Evolutionary conservation across 1,284 basidiomycete genomes (phyloP).

Genomic region (Tilletiaria anomala): DNA sequence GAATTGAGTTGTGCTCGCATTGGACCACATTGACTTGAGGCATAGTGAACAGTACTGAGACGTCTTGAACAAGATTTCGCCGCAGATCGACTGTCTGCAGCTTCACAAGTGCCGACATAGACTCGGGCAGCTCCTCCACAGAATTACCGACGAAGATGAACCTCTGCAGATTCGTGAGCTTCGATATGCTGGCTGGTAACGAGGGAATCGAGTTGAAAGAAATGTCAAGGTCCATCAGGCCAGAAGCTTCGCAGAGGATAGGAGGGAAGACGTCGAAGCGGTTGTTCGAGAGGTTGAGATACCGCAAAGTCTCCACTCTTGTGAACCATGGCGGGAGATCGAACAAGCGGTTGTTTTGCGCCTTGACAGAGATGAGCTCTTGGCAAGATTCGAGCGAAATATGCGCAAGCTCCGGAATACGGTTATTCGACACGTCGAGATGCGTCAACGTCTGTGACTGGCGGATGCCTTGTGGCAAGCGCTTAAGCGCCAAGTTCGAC

Average conservation of each 20-base stretch:
- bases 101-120: constrained; percentile 17
- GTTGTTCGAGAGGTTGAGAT: constrained; percentile 93
- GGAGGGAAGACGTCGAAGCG: constrained; percentile 69
- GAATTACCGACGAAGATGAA: constrained; percentile 31
- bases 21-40: constrained; percentile 24
- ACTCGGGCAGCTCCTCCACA: constrained; percentile 23
- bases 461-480: constrained; percentile 70
- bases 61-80: constrained; percentile 26
- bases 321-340: constrained; percentile 74
- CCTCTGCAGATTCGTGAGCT: constrained; percentile 43
- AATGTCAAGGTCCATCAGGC: constrained; percentile 71
- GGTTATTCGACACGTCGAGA: constrained; percentile 83
- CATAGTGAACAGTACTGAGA: constrained; percentile 21
- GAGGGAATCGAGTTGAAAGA: constrained; percentile 83
- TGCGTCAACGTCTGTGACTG: constrained; percentile 61
- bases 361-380: constrained; percentile 57
- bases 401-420: constrained; percentile 76
- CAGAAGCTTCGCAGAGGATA: constrained; percentile 60
- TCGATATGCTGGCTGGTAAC: constrained; percentile 66
- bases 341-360: constrained; percentile 86
- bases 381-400: constrained; percentile 65
- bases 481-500: constrained; percentile 87
- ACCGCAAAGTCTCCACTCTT: constrained; percentile 55
- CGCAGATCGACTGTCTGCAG: constrained; percentile 32
- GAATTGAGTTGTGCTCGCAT: constrained; percentile 33